Evolutionary conservation across 345 rosid species (phyloP), one percentile per base, ranked within the genome.

Genomic region (Syzygium jambos): DNA sequence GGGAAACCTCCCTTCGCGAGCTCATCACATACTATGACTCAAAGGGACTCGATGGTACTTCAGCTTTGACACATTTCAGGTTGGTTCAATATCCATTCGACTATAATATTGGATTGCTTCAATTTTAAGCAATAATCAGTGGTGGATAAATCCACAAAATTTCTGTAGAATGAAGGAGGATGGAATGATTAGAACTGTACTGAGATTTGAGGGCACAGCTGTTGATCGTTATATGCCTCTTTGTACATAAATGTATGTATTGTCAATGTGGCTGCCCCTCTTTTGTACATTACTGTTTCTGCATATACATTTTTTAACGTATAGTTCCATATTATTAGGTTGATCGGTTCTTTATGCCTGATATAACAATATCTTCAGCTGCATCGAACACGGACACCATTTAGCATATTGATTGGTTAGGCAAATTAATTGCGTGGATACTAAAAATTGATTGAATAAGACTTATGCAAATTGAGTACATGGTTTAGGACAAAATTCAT

Each of bases 21-120:
- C 92, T 84, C 46, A 2, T 59, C 27, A 21, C 78, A 10, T 29
- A 89, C 83, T 88, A 46, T 82, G 14, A 29, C 19, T 56, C 85
- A 7, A 91, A 91, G 88, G 95, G 92, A 21, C 92, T 91, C 10
- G 92, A 88, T 51, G 93, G 93, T 51, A 82, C 77, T 78, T 89
- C 95, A 51, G 90, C 93, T 22, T 91, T 92, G 14, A 22, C 80
- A 1, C 89, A 86, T 84, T 92, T 91, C 85, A 90, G 85, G 89
- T 85, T 90, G 84, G 82, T 10, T 0, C 30, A 52, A 53, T 84
- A 52, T 9, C 22, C 38, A 51, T 84, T 84, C 15, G 38, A 30
- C 27, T 25, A 10, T 84, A 2, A 56, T 52, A 19, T 9, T 38
- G 43, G 11, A 17, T 73, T 9, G 49, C 13, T 9, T 34, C 25